These are phyloP conservation scores for Benincasa hispida DNA, from an alignment of 306 rosid species.

Conservation along the genomic window DNA sequence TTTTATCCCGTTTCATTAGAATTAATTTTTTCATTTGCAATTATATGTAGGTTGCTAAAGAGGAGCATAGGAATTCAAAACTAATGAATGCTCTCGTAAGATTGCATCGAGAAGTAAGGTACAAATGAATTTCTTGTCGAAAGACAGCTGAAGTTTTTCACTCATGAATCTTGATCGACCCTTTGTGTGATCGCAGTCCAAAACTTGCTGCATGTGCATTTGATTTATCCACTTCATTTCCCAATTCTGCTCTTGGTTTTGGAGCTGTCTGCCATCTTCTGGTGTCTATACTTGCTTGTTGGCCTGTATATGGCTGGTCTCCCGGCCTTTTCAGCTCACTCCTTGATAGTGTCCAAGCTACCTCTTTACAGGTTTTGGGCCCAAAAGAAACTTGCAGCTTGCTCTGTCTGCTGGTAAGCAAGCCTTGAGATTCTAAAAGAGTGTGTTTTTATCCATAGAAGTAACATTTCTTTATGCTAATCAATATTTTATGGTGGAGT, in stretches of 20 bases:
- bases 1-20: constrained; percentile 2
- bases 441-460: not conserved
- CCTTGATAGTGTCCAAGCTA: constrained; percentile 58
- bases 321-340: constrained; percentile 87
- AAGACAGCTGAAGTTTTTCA: constrained; percentile 10
- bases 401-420: constrained; percentile 78
- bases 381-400: constrained; percentile 98
- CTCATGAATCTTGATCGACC: constrained; percentile 18
- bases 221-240: constrained; percentile 65
- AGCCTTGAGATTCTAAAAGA: not conserved
- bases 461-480: not conserved
- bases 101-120: constrained; percentile 94
- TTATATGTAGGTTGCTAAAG: constrained; percentile 59
- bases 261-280: constrained; percentile 91
- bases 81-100: constrained; percentile 78
- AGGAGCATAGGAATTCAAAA: constrained; percentile 89
- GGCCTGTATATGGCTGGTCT: constrained; percentile 96
- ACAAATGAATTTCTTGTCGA: constrained; percentile 11
- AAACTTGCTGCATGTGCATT: constrained; percentile 86
- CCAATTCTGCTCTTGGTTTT: constrained; percentile 79
- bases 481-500: not conserved
- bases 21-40: constrained; percentile 19
- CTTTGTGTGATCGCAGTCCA: constrained; percentile 52
- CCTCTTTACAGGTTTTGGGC: constrained; percentile 72
- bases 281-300: constrained; percentile 80